A percentile compares a stretch with the other conserved stretches of the same genome.
These are phyloP conservation scores for Globisporangium splendens DNA, from an alignment of 352 stramenopile genomes.

Conservation along the genomic window DNA sequence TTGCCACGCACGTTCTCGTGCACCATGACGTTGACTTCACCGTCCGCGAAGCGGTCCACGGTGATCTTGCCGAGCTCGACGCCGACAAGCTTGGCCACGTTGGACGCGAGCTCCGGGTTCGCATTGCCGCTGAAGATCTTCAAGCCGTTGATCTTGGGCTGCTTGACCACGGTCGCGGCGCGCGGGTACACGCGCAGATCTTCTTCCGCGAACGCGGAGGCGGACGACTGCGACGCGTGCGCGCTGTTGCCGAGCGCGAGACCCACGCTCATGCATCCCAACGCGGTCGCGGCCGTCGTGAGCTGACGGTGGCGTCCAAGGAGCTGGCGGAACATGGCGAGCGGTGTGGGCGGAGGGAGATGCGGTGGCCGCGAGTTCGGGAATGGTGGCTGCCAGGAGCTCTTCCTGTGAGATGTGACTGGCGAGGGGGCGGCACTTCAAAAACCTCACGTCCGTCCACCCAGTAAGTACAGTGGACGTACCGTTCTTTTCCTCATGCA, in stretches of 20 bases:
- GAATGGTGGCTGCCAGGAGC: neutral
- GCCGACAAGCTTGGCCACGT: slow-evolving; percentile 97
- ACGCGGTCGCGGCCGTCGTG: slow-evolving; percentile 42
- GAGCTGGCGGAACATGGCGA: slow-evolving; percentile 68
- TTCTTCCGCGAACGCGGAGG: slow-evolving; percentile 52
- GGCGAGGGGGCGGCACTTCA: slow-evolving; percentile 10
- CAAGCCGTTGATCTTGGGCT: slow-evolving; percentile 89
- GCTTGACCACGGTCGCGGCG: slow-evolving; percentile 66
- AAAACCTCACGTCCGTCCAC: slow-evolving; percentile 6
- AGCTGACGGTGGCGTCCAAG: slow-evolving; percentile 47
- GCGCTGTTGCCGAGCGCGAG: slow-evolving; percentile 31
- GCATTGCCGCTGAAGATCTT: slow-evolving; percentile 99
- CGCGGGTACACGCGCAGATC: slow-evolving; percentile 36
- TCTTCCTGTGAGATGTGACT: slow-evolving; percentile 2
- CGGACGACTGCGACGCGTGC: slow-evolving; percentile 21
- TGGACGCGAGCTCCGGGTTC: slow-evolving; percentile 94
- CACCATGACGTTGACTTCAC: slow-evolving; percentile 99
- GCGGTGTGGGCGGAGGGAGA: slow-evolving; percentile 1
- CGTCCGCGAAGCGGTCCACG: slow-evolving; percentile 98
- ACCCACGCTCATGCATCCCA: slow-evolving; percentile 43
- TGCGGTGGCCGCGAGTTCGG: slow-evolving; percentile 4
- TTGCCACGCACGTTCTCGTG: slow-evolving; percentile 99
- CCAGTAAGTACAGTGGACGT: neutral
- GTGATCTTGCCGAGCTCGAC: slow-evolving; percentile 98
- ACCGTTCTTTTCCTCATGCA: too few relatives aligned